Evolutionary conservation across 2,329 filamentous ascomycete genomes (phyloP).

Genomic region (Coniochaeta pulveracea): DNA sequence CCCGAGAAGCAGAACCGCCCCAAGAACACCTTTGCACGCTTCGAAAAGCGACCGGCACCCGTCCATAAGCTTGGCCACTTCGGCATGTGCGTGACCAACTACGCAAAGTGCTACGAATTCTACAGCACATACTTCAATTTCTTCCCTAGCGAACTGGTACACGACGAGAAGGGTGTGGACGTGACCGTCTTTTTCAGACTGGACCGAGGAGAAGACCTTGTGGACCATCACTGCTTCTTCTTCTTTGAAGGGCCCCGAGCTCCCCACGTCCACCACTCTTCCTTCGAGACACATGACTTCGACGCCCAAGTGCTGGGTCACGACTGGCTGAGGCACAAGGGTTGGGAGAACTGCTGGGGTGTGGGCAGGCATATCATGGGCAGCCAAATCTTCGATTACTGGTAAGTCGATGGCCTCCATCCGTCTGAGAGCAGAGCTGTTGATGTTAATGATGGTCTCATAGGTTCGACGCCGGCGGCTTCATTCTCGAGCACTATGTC

Average conservation of each 20-base stretch:
- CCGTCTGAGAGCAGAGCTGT: too few relatives aligned
- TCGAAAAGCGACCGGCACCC: slow-evolving; percentile 25
- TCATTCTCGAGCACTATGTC: slow-evolving; percentile 60
- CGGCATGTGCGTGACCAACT: slow-evolving; percentile 40
- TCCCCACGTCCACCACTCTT: slow-evolving; percentile 53
- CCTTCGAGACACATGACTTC: slow-evolving; percentile 61
- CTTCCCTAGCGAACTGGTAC: slow-evolving; percentile 32
- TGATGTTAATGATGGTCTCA: too few relatives aligned
- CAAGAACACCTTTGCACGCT: slow-evolving; percentile 37
- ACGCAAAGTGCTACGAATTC: slow-evolving; percentile 35
- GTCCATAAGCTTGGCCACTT: slow-evolving; percentile 29
- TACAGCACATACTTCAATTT: slow-evolving; percentile 39
- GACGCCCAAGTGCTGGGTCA: slow-evolving; percentile 61
- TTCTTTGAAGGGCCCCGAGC: slow-evolving; percentile 31
- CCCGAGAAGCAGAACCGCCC: slow-evolving; percentile 39
- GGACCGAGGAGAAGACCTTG: slow-evolving; percentile 28
- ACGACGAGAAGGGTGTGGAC: slow-evolving; percentile 24
- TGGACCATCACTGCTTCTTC: slow-evolving; percentile 42
- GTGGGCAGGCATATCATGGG: slow-evolving; percentile 60
- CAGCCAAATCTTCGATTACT: slow-evolving; percentile 64
- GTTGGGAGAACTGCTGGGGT: slow-evolving; percentile 57
- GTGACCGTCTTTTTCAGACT: slow-evolving; percentile 34
- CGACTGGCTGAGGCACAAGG: slow-evolving; percentile 52
- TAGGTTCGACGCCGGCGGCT: slow-evolving; percentile 49
- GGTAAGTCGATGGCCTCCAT: slow-evolving; percentile 35